Evolutionary conservation across 2,329 filamentous ascomycete species (phyloP), one percentile per base, ranked within the genome.

Genomic region (Colletotrichum sp.): DNA sequence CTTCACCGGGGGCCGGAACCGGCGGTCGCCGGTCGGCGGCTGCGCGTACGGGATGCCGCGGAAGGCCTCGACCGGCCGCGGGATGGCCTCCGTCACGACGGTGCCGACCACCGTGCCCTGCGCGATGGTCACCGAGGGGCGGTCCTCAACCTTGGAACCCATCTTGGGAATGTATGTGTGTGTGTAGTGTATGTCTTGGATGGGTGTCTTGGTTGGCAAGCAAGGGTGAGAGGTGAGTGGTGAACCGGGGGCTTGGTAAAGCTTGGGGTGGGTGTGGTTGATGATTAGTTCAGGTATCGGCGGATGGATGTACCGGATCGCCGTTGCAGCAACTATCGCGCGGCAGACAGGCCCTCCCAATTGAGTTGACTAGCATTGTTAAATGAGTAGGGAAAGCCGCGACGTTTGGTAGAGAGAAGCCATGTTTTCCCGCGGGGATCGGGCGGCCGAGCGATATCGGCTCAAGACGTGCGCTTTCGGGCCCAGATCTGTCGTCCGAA

Each of bases 31-130:
- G 36, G 74, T 76, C 15, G 74, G 74, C 10, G 81, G 78, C 78
- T 87, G 82, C n/a, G 87, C 89, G 77, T 87, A 91, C 2, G 89
- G 88, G 55, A 91, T 85, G 69, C 88, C 88, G 63, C 86, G 85
- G 81, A 88, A 91, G 12, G 85, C 84, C 48, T 90, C 87, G 64
- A 91, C 78, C n/a, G 85, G 79, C 67, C 84, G 85, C 9, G 88
- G 86, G 34, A 83, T 82, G 16, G 79, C 80, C 7, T 81, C 75
- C 21, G 80, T 74, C 43, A 85, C 78, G 38, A 84, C 81, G 30
- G 83, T 79, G 71, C 87, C 87, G 4, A 85, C 75, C 76, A 87
- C 88, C 5, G 80, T 84, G 58, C 87, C 87, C 78, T 88, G 87
- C 8, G 64, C 78, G 57, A 88, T 80, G 15, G 24, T 74, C 15